Evolutionary conservation across 306 rosid species (phyloP).

Genomic region (Gleditsia sinensis): DNA sequence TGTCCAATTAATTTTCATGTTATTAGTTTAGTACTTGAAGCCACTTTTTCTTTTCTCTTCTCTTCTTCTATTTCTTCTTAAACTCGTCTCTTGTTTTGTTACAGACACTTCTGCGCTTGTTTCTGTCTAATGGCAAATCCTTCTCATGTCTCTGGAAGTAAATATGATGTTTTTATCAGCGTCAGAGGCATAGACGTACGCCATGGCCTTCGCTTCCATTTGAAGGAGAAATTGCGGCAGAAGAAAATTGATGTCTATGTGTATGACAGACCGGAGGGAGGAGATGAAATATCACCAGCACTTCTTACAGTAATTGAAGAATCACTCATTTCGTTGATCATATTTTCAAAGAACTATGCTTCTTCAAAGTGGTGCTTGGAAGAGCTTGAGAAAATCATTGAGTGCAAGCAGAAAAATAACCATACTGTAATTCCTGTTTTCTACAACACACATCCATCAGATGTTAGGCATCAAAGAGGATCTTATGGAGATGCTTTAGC

Average conservation of each 20-base stretch:
- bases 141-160: neutral
- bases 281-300: neutral
- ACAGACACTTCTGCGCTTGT: neutral
- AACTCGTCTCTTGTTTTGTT: neutral
- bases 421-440: conserved; percentile 21
- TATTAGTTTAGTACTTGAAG: neutral
- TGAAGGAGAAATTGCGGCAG: neutral
- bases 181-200: conserved; percentile 7
- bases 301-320: conserved; percentile 3
- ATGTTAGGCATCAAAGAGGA: conserved; percentile 17
- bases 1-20: neutral
- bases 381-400: conserved; percentile 7
- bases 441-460: neutral
- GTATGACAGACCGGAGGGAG: neutral
- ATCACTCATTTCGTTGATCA: neutral
- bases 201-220: neutral
- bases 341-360: conserved; percentile 16
- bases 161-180: conserved; percentile 5
- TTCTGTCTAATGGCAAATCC: neutral
- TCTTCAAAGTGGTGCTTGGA: conserved; percentile 14
- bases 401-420: neutral
- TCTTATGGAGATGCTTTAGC: neutral
- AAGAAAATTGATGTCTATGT: conserved; percentile 1
- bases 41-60: neutral
- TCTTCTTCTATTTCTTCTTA: too few species aligned